Evolutionary conservation across 2,329 filamentous ascomycete genomes (phyloP).

Genomic region (Camillea tinctor): DNA sequence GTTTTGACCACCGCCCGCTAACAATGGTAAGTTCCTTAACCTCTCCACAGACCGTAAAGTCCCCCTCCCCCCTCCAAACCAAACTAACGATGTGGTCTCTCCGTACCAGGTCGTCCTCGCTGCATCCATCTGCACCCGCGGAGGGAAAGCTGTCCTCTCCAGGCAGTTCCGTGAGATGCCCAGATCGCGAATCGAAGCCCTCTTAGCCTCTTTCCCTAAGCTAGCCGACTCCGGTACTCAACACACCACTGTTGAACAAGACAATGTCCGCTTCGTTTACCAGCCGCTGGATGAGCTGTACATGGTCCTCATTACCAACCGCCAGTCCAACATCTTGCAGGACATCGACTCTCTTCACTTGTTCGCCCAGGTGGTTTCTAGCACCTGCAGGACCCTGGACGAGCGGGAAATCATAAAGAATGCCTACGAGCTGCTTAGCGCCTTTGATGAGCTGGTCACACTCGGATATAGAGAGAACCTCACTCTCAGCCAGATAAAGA

Average conservation of each 20-base stretch:
- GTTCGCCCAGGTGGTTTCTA: slow-evolving; percentile 95
- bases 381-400: slow-evolving; percentile 92
- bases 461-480: slow-evolving; percentile 95
- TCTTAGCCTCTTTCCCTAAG: slow-evolving; percentile 96
- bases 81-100: slow-evolving; percentile 9
- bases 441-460: slow-evolving; percentile 96
- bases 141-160: slow-evolving; percentile 96
- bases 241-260: slow-evolving; percentile 97
- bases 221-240: slow-evolving; percentile 94
- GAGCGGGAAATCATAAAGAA: slow-evolving; percentile 94
- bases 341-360: slow-evolving; percentile 98
- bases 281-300: slow-evolving; percentile 98
- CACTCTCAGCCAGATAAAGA: slow-evolving; percentile 96
- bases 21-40: slow-evolving; percentile 26
- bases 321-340: slow-evolving; percentile 98
- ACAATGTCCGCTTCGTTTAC: slow-evolving; percentile 99
- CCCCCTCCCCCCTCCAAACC: neutral
- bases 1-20: neutral
- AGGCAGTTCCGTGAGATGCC: slow-evolving; percentile 98
- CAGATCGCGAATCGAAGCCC: slow-evolving; percentile 90
- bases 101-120: slow-evolving; percentile 84
- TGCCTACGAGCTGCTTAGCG: slow-evolving; percentile 92
- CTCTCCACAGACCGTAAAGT: slow-evolving; percentile 1
- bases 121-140: slow-evolving; percentile 97
- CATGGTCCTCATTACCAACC: slow-evolving; percentile 99